Evolutionary conservation across 2,329 filamentous ascomycete species (phyloP).

Genomic region (Microsporum audouinii): DNA sequence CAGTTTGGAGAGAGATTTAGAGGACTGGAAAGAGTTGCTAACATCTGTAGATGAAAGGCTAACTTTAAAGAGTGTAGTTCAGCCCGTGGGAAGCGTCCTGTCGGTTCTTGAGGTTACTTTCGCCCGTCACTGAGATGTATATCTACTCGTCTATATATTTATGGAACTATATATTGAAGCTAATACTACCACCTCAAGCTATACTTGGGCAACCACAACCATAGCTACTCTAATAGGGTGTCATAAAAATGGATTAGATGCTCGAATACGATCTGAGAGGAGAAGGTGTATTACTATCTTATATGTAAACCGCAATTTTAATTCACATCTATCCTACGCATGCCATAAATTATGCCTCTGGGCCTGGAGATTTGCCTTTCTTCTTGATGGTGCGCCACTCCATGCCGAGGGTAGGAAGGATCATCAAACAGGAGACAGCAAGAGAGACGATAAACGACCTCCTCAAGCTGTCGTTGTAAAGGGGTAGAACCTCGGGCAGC

Average conservation of each 20-base stretch:
- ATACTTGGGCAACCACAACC: too few relatives aligned
- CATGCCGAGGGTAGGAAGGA: background rate
- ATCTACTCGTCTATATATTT: too few relatives aligned
- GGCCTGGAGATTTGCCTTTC: background rate
- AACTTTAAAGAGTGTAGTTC: slow-evolving; percentile 12
- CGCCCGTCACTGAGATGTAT: background rate
- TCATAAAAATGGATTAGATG: too few relatives aligned
- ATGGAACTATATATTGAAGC: too few relatives aligned
- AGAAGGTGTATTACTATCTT: too few relatives aligned
- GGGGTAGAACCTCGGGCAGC: slow-evolving; percentile 39
- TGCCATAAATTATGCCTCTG: slow-evolving; percentile 5
- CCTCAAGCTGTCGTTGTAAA: slow-evolving; percentile 30
- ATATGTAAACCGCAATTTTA: too few relatives aligned
- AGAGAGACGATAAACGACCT: slow-evolving; percentile 19
- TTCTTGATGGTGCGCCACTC: slow-evolving; percentile 5
- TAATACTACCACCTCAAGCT: too few relatives aligned
- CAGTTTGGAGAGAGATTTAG: slow-evolving; percentile 25
- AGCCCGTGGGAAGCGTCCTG: slow-evolving; percentile 18
- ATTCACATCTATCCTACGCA: too few relatives aligned
- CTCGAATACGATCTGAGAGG: too few relatives aligned
- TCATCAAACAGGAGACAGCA: slow-evolving; percentile 4
- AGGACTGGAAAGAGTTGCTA: slow-evolving; percentile 25
- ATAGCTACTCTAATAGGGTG: too few relatives aligned
- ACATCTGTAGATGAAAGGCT: slow-evolving; percentile 17
- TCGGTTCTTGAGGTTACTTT: slow-evolving; percentile 3